phyloP scores from a whole-genome alignment of 768 basidiomycete genomes.

The Tubosaeta sp. region DNA sequence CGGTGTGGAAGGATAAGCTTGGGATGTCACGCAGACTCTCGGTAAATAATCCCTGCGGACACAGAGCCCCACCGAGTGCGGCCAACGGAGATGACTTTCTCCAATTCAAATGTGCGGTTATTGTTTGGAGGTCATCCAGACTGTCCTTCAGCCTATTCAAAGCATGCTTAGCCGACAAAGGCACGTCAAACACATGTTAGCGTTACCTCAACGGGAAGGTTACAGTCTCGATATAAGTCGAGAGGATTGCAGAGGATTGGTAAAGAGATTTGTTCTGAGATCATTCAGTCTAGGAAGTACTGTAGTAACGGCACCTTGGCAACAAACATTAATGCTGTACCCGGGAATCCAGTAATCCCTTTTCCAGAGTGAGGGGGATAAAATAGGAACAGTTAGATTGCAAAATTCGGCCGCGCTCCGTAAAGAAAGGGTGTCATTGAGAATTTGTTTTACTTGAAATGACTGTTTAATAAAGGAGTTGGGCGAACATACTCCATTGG shows the following conservation, averaged over 20 bases:
- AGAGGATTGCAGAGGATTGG: conserved; percentile 54
- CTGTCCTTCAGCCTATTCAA: conserved; percentile 32
- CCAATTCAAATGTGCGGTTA: conserved; percentile 50
- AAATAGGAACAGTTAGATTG: conserved; percentile 49
- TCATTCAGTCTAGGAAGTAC: conserved; percentile 6
- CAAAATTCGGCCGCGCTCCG: conserved; percentile 47
- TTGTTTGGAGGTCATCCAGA: conserved; percentile 38
- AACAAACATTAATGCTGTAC: conserved; percentile 16
- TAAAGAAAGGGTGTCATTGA: conserved; percentile 64
- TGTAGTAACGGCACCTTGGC: conserved; percentile 2
- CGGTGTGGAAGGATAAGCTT: conserved; percentile 39
- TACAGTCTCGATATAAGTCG: conserved; percentile 53
- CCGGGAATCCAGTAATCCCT: conserved; percentile 25
- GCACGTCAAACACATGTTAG: background rate
- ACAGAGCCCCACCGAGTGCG: conserved; percentile 53
- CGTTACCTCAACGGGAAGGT: conserved; percentile 59
- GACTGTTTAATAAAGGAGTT: conserved; percentile 25
- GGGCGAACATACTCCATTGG: background rate
- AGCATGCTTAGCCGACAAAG: background rate
- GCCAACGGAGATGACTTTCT: conserved; percentile 50
- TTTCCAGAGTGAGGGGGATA: conserved; percentile 43
- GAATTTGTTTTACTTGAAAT: conserved; percentile 36
- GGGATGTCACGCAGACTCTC: conserved; percentile 28
- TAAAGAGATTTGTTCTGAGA: conserved; percentile 36
- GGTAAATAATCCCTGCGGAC: conserved; percentile 29